Percentiles rank a stretch among this genome's conserved stretches.
phyloP scores from a whole-genome alignment of 139 green algal genomes.

The Volvox africanus region DNA sequence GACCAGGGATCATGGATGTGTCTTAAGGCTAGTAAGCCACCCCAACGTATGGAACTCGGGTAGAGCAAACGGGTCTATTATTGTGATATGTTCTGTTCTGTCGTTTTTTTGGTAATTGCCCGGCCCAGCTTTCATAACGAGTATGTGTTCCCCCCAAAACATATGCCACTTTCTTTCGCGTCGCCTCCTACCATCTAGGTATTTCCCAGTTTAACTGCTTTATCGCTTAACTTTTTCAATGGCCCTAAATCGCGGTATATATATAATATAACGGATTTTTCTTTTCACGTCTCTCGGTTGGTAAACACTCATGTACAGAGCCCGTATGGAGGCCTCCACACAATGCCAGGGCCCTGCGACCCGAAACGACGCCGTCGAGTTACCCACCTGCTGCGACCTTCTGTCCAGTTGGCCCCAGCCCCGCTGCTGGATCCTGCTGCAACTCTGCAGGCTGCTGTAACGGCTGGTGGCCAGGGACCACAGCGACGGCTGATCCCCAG shows the following conservation, averaged over 20 bases:
- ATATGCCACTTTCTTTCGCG: no score
- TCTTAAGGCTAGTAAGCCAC: no score
- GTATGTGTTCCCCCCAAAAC: no score
- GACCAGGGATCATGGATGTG: no score
- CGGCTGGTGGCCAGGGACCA: background rate
- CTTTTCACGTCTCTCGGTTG: background rate
- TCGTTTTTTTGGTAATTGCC: no score
- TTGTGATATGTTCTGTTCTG: no score
- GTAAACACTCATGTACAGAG: background rate
- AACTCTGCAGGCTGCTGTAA: background rate
- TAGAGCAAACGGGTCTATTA: no score
- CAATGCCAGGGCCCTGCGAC: no score
- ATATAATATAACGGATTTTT: background rate
- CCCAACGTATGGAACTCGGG: no score
- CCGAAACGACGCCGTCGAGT: no score
- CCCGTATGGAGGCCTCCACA: no score
- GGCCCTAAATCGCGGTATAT: background rate
- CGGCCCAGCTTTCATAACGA: no score
- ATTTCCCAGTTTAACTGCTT: background rate
- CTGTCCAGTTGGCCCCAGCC: background rate
- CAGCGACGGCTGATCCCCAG: background rate
- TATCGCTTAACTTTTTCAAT: background rate
- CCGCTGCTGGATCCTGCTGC: background rate
- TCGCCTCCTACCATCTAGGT: background rate
- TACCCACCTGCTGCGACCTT: constrained; percentile 29